Conservation (phyloP, 192 early-diverging fungal species). For the Lobosporangium transversale region DNA sequence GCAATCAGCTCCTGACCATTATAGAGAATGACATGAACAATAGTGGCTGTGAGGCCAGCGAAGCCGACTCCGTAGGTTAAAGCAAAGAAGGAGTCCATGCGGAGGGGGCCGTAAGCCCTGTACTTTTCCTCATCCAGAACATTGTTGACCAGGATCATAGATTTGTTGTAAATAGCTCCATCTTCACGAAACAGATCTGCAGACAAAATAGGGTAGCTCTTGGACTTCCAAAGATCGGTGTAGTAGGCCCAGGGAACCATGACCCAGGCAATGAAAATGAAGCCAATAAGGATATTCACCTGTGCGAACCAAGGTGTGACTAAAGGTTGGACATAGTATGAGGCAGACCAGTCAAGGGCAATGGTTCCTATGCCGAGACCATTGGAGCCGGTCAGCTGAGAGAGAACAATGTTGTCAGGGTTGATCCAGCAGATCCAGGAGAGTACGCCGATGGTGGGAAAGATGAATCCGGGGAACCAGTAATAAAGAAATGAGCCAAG, state of each 20-base stretch:
- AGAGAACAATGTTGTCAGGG: conserved; percentile 51
- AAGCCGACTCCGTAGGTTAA: conserved; percentile 65
- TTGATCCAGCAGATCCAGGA: conserved; percentile 65
- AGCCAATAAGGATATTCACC: conserved; percentile 62
- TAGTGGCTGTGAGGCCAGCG: conserved; percentile 60
- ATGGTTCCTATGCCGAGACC: conserved; percentile 67
- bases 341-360: conserved; percentile 69
- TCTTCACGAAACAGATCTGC: conserved; percentile 40
- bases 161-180: conserved; percentile 52
- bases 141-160: conserved; percentile 43
- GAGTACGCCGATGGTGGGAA: conserved; percentile 59
- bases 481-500: conserved; percentile 62
- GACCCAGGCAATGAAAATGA: conserved; percentile 62
- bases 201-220: conserved; percentile 57
- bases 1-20: conserved; percentile 65
- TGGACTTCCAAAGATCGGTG: conserved; percentile 59
- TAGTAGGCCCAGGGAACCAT: conserved; percentile 63
- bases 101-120: conserved; percentile 53
- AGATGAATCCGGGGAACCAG: conserved; percentile 68
- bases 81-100: conserved; percentile 60
- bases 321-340: conserved; percentile 56
- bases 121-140: conserved; percentile 52
- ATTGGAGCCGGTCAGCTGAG: conserved; percentile 57
- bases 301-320: conserved; percentile 57
- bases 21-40: conserved; percentile 69